These are phyloP conservation scores for Penicillium malachiteum DNA, from an alignment of 495 filamentous ascomycete species.

Conservation along the genomic window DNA sequence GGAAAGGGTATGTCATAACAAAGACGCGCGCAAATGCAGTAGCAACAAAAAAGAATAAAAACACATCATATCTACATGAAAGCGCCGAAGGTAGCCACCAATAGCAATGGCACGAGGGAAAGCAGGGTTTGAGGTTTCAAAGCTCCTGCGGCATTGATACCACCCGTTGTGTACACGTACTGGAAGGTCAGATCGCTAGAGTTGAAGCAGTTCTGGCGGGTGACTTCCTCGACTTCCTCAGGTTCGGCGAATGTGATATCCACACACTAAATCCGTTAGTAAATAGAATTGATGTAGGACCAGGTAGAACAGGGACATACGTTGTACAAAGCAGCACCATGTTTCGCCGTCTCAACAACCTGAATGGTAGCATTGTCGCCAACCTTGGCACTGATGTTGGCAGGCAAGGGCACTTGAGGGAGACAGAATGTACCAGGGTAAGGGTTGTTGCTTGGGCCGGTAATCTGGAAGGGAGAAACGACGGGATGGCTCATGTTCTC, in stretches of 20 bases:
- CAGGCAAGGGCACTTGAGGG: constrained; percentile 84
- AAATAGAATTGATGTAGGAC: background rate
- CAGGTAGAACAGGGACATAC: constrained; percentile 53
- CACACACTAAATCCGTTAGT: constrained; percentile 65
- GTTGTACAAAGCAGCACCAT: constrained; percentile 88
- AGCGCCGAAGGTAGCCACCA: constrained; percentile 22
- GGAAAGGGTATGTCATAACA: constrained; percentile 17
- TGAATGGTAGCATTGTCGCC: constrained; percentile 96
- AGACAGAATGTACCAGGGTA: constrained; percentile 89
- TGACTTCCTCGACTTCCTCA: constrained; percentile 62
- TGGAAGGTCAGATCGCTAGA: constrained; percentile 70
- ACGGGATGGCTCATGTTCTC: constrained; percentile 88
- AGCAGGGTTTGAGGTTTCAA: constrained; percentile 18
- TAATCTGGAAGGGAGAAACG: constrained; percentile 80
- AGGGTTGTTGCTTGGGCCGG: constrained; percentile 74
- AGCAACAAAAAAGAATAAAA: background rate
- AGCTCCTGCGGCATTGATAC: constrained; percentile 42
- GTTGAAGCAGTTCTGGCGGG: constrained; percentile 80
- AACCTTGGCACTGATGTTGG: constrained; percentile 63
- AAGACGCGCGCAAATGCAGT: constrained; percentile 18
- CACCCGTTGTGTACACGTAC: constrained; percentile 65
- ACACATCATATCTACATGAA: constrained; percentile 26
- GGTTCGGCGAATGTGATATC: constrained; percentile 82
- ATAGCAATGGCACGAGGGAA: constrained; percentile 22
- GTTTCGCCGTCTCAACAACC: constrained; percentile 81